These are phyloP conservation scores for Alternaria conjuncta DNA, from an alignment of 2,329 filamentous ascomycete genomes.

Conservation along the genomic window DNA sequence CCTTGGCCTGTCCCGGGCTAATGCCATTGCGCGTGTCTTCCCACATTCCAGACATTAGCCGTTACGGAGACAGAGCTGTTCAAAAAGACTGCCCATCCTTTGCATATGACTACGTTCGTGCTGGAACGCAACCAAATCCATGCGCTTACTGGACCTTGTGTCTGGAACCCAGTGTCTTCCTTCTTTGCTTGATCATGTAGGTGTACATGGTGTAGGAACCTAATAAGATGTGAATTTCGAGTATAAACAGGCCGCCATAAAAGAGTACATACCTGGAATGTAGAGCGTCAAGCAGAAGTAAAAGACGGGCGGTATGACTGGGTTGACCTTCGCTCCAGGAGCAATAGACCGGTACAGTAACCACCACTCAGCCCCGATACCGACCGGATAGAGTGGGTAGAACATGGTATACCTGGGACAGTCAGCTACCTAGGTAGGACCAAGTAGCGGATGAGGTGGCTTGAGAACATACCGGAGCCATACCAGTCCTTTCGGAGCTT, in stretches of 20 bases:
- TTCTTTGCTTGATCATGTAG: conserved; percentile 37
- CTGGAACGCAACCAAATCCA: background rate
- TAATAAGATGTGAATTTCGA: conserved; percentile 6
- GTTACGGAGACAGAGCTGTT: background rate
- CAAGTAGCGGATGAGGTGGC: background rate
- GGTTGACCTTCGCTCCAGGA: conserved; percentile 16
- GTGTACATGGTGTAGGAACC: conserved; percentile 37
- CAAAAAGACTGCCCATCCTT: background rate
- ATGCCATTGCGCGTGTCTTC: background rate
- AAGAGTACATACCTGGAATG: conserved; percentile 25
- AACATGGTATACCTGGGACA: conserved; percentile 29
- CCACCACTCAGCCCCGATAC: conserved; percentile 38
- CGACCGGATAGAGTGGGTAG: conserved; percentile 32
- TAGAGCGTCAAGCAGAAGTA: conserved; percentile 32
- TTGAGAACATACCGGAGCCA: conserved; percentile 27
- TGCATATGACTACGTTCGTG: background rate
- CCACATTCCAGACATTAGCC: background rate
- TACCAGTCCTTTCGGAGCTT: conserved; percentile 14
- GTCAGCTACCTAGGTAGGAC: background rate
- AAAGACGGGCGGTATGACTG: conserved; percentile 19
- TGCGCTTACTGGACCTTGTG: background rate
- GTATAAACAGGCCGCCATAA: too few relatives aligned
- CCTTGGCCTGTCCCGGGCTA: background rate
- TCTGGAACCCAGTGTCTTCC: conserved; percentile 20
- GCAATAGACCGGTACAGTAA: conserved; percentile 26